Evolutionary conservation across 345 rosid species (phyloP).

Genomic region (Conringia planisiliqua): DNA sequence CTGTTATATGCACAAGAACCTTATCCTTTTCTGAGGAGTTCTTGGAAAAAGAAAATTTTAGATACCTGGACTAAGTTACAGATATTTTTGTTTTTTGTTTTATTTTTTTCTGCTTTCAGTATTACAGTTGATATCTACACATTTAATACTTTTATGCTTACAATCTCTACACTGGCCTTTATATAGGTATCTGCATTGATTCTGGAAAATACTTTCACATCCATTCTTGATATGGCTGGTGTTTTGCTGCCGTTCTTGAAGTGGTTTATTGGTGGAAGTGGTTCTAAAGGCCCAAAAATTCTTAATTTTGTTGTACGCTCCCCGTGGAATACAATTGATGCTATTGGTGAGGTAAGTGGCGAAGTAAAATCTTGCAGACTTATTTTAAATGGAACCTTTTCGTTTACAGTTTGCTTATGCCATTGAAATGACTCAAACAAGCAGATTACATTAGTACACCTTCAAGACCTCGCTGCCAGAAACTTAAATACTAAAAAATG

Average conservation of each 20-base stretch:
- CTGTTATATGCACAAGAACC: background rate
- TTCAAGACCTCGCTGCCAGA: background rate
- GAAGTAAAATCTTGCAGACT: background rate
- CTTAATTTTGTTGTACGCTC: conserved; percentile 94
- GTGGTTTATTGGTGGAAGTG: conserved; percentile 93
- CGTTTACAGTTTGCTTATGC: background rate
- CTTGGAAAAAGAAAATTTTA: background rate
- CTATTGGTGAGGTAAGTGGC: conserved; percentile 71
- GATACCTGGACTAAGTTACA: background rate
- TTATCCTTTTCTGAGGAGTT: background rate
- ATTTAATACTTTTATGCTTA: conserved; percentile 1
- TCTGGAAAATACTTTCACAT: conserved; percentile 94
- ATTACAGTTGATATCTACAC: background rate
- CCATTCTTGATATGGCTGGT: conserved; percentile 99
- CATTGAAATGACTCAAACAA: background rate
- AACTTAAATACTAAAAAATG: background rate
- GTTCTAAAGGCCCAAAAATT: conserved; percentile 71
- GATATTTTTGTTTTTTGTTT: background rate
- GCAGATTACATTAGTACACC: background rate
- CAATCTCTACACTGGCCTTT: conserved; percentile 1
- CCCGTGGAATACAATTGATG: conserved; percentile 93
- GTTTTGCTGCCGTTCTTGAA: conserved; percentile 84
- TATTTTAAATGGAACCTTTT: background rate
- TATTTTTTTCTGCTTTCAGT: background rate
- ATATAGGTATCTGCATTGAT: conserved; percentile 75